Evolutionary conservation across 176 grass and related monocot species (phyloP), one percentile per base, ranked within the genome.

Genomic region (Triticum turgidum): DNA sequence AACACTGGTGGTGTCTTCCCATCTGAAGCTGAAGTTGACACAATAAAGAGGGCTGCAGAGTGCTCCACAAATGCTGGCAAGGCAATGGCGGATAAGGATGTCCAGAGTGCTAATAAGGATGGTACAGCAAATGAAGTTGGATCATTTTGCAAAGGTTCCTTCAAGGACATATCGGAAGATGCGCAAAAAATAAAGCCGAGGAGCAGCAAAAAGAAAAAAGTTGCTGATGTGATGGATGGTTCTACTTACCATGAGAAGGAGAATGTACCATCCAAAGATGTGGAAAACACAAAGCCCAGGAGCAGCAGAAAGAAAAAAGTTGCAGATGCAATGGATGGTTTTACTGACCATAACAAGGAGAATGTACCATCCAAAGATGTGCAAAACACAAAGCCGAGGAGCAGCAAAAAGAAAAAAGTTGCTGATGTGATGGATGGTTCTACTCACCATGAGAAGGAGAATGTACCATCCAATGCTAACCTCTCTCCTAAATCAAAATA

Each of bases 361-460:
- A 98, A 98, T 78, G 84, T 83, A 58, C 54, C 54, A 34, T 65
- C 44, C 15, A 78, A 92, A 78, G 44, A 71, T 11, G 18, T 18
- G 7, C 73, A 74, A 11, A 38, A 39, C 45, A 80, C 25, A 64
- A 86, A 86, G 61, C 49, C 34, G 7, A 59, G 35, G 67, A 70
- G 82, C 42, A 88, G 22, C 80, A 91, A 86, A 80, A 92, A 81
- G 61, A 69, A 87, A 78, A 77, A 83, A 18, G 29, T 69, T 59
- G 82, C 78, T 69, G 38, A 83, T 61, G 75, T 49, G 71, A 33
- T 77, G 29, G 66, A 86, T 45, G 78, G 38, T 77, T 73, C 78
- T 44, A 73, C 32, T 8, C 76, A 90, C 61, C 42, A 90, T 87
- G 84, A 88, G 86, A 97, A 97, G 83, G 92, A 94, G 82, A 97